Conservation (phyloP, 805 yeast genomes). For the Kodamaea laetipori region DNA sequence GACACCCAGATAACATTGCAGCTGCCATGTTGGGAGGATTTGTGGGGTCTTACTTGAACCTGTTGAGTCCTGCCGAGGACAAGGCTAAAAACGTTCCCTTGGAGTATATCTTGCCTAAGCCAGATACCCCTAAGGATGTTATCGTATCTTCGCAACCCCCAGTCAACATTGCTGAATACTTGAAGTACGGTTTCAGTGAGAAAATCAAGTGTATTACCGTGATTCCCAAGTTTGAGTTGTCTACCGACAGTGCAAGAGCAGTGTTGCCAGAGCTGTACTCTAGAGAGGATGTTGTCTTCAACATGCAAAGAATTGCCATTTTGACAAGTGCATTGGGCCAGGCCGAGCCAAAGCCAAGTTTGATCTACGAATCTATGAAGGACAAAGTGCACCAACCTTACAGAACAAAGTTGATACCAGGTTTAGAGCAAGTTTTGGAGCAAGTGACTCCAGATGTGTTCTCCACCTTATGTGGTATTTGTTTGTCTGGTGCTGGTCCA, state of each 20-base stretch:
- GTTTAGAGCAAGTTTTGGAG: constrained; percentile 75
- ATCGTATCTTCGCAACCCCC: constrained; percentile 60
- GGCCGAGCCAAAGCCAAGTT: constrained; percentile 75
- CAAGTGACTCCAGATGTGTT: constrained; percentile 80
- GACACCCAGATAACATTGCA: constrained; percentile 97
- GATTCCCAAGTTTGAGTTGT: constrained; percentile 91
- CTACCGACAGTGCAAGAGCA: constrained; percentile 88
- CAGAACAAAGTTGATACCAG: constrained; percentile 89
- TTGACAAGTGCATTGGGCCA: constrained; percentile 90
- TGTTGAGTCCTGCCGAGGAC: constrained; percentile 68
- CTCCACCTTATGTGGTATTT: constrained; percentile 88
- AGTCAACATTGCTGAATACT: constrained; percentile 79
- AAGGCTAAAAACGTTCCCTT: constrained; percentile 81
- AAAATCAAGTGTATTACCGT: constrained; percentile 86
- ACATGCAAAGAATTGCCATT: constrained; percentile 89
- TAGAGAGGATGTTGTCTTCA: constrained; percentile 83
- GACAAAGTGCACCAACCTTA: constrained; percentile 98
- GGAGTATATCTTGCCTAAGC: constrained; percentile 78
- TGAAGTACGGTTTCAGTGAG: constrained; percentile 79
- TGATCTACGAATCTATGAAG: constrained; percentile 94
- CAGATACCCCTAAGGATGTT: constrained; percentile 64
- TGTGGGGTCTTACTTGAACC: constrained; percentile 91
- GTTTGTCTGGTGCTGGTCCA: constrained; percentile 98
- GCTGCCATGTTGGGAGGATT: constrained; percentile 99
- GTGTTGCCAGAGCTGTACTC: constrained; percentile 83